Base-by-base conservation (phyloP, 2,329 filamentous ascomycete genomes). In the Colletotrichum sp. region DNA sequence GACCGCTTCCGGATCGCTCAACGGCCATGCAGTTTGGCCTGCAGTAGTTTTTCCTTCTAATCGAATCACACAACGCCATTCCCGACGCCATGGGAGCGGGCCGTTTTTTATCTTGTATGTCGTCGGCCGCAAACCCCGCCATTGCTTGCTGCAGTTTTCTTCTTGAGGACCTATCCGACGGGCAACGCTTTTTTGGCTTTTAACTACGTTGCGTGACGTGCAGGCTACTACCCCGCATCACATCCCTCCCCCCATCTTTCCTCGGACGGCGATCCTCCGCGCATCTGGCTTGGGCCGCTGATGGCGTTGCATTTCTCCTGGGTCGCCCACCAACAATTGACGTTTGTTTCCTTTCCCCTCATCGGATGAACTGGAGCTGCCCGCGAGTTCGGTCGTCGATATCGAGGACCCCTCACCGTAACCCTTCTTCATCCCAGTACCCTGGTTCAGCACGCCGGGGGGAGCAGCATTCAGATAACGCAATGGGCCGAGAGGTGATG, bases 181-280 rank as follows among this genome's bases (percentile, higher is more conserved):
- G 8, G 16, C n/a, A 10, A 49, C 2, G 3, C 18, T n/a, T 12
- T n/a, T 44, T 44, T 49, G 44, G 44, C 44, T 4, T 52, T 52
- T 21, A 52, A 52, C 44, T 21, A 52, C 44, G 12, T 52, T 52
- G 44, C 10, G 44, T 52, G 44, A 52, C 44, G n/a, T 52, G 44
- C 44, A 52, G 12, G 10, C 44, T 30, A 0, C 15, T 30, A 59
- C 24, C 26, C 55, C 21, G 55, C 44, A 52, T 28, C 7, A 0
- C 15, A 15, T 28, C 21, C 26, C 8, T 28, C 21, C 26, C 9
- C 9, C 44, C 72, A 52, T 74, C 72, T 65, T 59, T 71, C 44
- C 26, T 64, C 73, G 69, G 73, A 57, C 69, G 73, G 49, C 32
- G 69, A 76, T 68, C 73, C 39, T 76, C 73, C 69, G 73, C 69